Percentiles rank a stretch among this genome's conserved stretches.
Evolutionary conservation across 1,284 basidiomycete genomes (phyloP).

Genomic region (Veloporphyrellus conicus): DNA sequence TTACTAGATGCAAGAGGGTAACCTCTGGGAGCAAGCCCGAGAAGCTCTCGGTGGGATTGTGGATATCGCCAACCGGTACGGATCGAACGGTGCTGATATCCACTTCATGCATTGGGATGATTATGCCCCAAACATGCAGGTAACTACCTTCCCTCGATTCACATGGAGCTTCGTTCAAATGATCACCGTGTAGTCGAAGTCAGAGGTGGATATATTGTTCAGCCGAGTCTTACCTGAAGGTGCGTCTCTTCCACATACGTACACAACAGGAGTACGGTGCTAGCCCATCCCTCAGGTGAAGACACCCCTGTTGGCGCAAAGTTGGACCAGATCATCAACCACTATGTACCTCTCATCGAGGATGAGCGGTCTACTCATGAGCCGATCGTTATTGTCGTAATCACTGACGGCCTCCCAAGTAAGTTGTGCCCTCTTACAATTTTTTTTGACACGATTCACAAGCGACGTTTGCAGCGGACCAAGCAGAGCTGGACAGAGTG

Average conservation of each 20-base stretch:
- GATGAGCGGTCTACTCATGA: constrained; percentile 30
- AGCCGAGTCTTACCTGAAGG: constrained; percentile 32
- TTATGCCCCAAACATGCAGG: constrained; percentile 35
- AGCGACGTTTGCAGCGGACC: constrained; percentile 40
- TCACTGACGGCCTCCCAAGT: constrained; percentile 52
- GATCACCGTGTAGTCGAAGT: constrained; percentile 15
- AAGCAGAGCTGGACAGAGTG: constrained; percentile 40
- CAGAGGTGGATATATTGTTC: constrained; percentile 29
- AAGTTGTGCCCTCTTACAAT: constrained; percentile 12
- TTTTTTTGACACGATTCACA: not conserved
- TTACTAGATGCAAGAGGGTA: constrained; percentile 37
- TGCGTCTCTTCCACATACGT: constrained; percentile 6
- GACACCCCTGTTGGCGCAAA: constrained; percentile 45
- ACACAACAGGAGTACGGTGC: not conserved
- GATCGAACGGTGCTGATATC: constrained; percentile 42
- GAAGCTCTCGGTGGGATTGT: constrained; percentile 43
- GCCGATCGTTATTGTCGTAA: constrained; percentile 43
- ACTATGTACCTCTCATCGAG: constrained; percentile 41
- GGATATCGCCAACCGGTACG: constrained; percentile 38
- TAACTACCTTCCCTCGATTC: constrained; percentile 10
- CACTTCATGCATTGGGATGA: constrained; percentile 42
- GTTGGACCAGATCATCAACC: constrained; percentile 37
- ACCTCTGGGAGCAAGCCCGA: constrained; percentile 38
- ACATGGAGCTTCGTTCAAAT: not conserved
- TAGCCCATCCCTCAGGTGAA: constrained; percentile 25